phyloP scores from a whole-genome alignment of 257 asterid species.

The Ocimum tenuiflorum region DNA sequence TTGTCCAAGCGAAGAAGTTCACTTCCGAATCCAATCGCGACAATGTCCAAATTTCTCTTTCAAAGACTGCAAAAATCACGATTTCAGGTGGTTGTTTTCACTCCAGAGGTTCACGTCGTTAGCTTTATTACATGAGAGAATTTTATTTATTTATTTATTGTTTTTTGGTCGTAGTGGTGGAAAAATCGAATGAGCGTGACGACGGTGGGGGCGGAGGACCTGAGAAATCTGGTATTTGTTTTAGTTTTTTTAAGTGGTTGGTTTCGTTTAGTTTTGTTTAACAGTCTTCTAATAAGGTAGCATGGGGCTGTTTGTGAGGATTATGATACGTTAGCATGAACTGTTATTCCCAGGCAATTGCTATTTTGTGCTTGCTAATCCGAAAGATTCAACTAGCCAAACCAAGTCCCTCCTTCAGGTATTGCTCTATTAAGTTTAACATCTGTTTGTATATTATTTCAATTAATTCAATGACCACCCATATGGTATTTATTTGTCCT shows the following conservation, averaged over 20 bases:
- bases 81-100: constrained; percentile 36
- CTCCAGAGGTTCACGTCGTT: background rate
- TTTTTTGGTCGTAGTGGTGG: constrained; percentile 39
- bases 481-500: background rate
- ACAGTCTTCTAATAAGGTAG: background rate
- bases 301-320: background rate
- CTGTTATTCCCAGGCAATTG: constrained; percentile 34
- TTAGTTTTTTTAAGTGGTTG: background rate
- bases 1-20: constrained; percentile 49
- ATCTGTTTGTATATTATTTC: background rate
- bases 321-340: background rate
- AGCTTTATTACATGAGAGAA: background rate
- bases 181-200: constrained; percentile 16
- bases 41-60: constrained; percentile 40
- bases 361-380: constrained; percentile 63
- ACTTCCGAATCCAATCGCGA: constrained; percentile 35
- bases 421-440: background rate
- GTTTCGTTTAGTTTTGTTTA: background rate
- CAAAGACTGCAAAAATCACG: constrained; percentile 42
- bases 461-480: background rate
- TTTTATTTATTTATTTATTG: background rate
- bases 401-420: constrained; percentile 71
- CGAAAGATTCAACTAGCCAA: constrained; percentile 47
- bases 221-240: constrained; percentile 36
- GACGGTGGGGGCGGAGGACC: constrained; percentile 14